These are phyloP conservation scores for Paraconiothyrium sp. DNA, from an alignment of 2,329 filamentous ascomycete genomes.

Conservation along the genomic window DNA sequence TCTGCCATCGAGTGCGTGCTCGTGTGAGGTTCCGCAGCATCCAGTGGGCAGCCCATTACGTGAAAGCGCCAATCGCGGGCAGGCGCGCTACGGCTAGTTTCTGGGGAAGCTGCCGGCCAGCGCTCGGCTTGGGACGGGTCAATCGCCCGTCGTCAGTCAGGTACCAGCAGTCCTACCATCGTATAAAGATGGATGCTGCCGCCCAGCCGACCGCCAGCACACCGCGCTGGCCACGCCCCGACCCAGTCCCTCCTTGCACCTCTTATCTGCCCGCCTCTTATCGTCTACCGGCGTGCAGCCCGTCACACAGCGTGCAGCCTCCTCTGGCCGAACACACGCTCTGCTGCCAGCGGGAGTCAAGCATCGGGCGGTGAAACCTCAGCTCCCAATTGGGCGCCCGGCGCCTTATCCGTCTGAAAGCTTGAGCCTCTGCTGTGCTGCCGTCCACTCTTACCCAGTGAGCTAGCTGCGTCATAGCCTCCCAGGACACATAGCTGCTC, in stretches of 20 bases:
- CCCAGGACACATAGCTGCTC: slow-evolving; percentile 21
- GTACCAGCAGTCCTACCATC: slow-evolving; percentile 5
- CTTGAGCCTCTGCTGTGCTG: background rate
- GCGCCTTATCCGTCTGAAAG: slow-evolving; percentile 33
- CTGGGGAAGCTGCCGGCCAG: slow-evolving; percentile 26
- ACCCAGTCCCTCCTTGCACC: slow-evolving; percentile 1
- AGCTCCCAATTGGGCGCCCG: slow-evolving; percentile 42
- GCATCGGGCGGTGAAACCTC: slow-evolving; percentile 41
- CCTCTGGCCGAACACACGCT: background rate
- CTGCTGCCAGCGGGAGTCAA: slow-evolving; percentile 4
- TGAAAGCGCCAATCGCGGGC: slow-evolving; percentile 29
- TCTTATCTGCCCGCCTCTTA: slow-evolving; percentile 23
- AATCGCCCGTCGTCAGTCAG: slow-evolving; percentile 15
- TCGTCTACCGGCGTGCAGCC: slow-evolving; percentile 19
- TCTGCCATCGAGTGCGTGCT: slow-evolving; percentile 29
- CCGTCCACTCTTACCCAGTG: slow-evolving; percentile 23
- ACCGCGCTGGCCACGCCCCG: background rate
- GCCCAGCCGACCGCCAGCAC: background rate
- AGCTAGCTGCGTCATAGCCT: slow-evolving; percentile 34
- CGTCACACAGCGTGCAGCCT: slow-evolving; percentile 15
- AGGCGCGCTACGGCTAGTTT: slow-evolving; percentile 22
- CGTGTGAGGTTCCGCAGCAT: slow-evolving; percentile 24
- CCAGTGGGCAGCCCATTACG: slow-evolving; percentile 33
- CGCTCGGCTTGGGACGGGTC: slow-evolving; percentile 20
- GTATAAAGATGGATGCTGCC: slow-evolving; percentile 3